These are phyloP conservation scores for Massospora cicadina DNA, from an alignment of 371 early-diverging fungal genomes.

Conservation along the genomic window DNA sequence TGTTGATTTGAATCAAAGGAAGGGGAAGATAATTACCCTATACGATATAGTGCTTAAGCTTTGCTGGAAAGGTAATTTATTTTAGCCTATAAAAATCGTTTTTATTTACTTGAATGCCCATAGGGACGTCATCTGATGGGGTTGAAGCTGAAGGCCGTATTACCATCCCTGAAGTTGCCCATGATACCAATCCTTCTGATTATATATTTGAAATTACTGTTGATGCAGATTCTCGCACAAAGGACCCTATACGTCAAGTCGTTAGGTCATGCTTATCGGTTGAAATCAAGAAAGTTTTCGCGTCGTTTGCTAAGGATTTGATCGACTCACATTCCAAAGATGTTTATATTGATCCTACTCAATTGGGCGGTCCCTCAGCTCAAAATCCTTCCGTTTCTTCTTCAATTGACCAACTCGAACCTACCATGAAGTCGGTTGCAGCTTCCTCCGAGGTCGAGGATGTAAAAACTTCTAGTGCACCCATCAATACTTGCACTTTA, in stretches of 20 bases:
- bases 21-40: constrained; percentile 76
- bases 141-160: constrained; percentile 54
- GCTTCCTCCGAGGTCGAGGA: neutral
- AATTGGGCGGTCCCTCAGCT: constrained; percentile 21
- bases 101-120: neutral
- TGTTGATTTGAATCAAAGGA: constrained; percentile 78
- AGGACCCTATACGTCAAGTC: constrained; percentile 43
- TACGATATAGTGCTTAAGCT: constrained; percentile 61
- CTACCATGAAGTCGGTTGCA: neutral
- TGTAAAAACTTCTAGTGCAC: constrained; percentile 14
- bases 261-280: constrained; percentile 48
- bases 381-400: constrained; percentile 12
- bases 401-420: neutral
- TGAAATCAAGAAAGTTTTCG: constrained; percentile 38
- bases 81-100: no score
- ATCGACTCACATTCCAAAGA: constrained; percentile 68
- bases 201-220: constrained; percentile 63
- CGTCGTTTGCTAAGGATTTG: constrained; percentile 48
- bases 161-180: constrained; percentile 76
- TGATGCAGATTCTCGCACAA: constrained; percentile 32
- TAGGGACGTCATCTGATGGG: constrained; percentile 41
- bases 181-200: constrained; percentile 66
- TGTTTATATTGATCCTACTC: constrained; percentile 56
- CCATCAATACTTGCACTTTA: constrained; percentile 42
- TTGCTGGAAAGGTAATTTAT: constrained; percentile 46